Percentiles rank a stretch among this genome's conserved stretches.
phyloP scores from a whole-genome alignment of 2,329 filamentous ascomycete species.

The Myriosclerotinia duriaeana region DNA sequence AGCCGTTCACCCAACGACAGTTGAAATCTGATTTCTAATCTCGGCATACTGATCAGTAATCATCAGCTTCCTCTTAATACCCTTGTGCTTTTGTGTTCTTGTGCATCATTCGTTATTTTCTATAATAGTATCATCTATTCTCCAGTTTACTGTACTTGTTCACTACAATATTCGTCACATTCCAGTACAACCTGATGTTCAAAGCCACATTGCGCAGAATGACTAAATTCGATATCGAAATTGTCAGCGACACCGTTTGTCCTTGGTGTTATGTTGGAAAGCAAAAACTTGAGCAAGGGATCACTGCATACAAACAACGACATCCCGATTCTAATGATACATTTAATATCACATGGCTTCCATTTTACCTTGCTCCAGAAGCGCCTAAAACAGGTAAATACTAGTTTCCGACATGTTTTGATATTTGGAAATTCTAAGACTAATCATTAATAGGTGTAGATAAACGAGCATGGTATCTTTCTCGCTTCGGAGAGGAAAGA shows the following conservation, averaged over 20 bases:
- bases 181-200: constrained; percentile 28
- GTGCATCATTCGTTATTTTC: not conserved
- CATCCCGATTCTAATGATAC: constrained; percentile 64
- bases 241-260: constrained; percentile 73
- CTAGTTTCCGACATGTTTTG: not conserved
- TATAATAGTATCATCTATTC: not conserved
- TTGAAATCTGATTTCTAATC: constrained; percentile 9
- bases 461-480: constrained; percentile 57
- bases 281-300: constrained; percentile 70
- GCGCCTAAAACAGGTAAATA: constrained; percentile 53
- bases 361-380: constrained; percentile 76
- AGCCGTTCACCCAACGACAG: not conserved
- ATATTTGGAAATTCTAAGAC: not conserved
- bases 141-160: not conserved
- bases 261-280: constrained; percentile 52
- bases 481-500: constrained; percentile 65
- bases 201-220: constrained; percentile 47
- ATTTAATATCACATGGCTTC: constrained; percentile 72
- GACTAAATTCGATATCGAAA: constrained; percentile 73
- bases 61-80: constrained; percentile 1
- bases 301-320: constrained; percentile 61
- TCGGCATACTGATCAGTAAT: constrained; percentile 10
- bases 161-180: not conserved
- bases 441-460: constrained; percentile 45
- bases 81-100: not conserved